Evolutionary conservation across 176 grass and related monocot genomes (phyloP).

Genomic region (Poa pratensis): DNA sequence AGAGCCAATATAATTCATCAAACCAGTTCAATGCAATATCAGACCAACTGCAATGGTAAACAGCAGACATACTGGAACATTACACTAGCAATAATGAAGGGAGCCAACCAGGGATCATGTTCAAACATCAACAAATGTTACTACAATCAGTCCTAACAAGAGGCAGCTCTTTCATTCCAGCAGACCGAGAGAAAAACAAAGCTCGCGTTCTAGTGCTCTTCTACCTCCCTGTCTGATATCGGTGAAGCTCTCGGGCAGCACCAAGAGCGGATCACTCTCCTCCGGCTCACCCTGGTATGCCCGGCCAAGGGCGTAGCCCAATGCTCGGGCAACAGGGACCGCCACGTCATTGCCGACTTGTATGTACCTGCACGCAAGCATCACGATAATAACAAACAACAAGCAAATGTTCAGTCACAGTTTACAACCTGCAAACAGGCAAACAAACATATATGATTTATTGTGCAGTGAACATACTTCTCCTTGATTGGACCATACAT

Average conservation of each 20-base stretch:
- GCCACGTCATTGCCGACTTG: slow-evolving; percentile 55
- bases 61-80: too few species aligned
- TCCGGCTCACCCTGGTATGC: slow-evolving; percentile 38
- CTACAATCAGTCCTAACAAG: too few species aligned
- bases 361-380: slow-evolving; percentile 38
- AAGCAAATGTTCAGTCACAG: not conserved
- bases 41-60: too few species aligned
- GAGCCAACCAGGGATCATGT: too few species aligned
- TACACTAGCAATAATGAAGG: too few species aligned
- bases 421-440: not conserved
- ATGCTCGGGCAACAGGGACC: slow-evolving; percentile 33
- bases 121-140: too few species aligned
- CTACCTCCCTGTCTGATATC: not conserved
- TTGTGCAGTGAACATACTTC: slow-evolving; percentile 35
- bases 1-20: too few species aligned
- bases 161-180: too few species aligned
- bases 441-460: too few species aligned
- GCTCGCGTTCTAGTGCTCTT: not conserved
- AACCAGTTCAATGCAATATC: too few species aligned
- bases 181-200: not conserved
- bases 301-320: slow-evolving; percentile 28
- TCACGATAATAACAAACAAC: too few species aligned
- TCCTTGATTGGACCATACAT: too few species aligned
- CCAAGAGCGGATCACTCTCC: not conserved
- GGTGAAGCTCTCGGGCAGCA: slow-evolving; percentile 40